phyloP scores from a whole-genome alignment of 345 rosid species.

The Rhodamnia argentea region DNA sequence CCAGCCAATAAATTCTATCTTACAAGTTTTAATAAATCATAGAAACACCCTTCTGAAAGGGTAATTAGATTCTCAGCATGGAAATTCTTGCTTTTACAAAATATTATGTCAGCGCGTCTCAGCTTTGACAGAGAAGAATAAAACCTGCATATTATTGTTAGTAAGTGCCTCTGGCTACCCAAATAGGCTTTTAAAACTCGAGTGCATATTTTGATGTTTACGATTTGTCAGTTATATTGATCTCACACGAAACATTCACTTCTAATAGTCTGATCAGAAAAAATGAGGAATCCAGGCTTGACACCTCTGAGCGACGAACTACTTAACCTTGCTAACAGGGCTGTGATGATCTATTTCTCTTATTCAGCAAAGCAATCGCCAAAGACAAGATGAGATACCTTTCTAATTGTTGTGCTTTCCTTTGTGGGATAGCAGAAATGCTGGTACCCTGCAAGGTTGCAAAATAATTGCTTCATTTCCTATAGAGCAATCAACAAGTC shows the following conservation, averaged over 20 bases:
- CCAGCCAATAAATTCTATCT: background rate
- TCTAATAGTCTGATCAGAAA: background rate
- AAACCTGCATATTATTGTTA: background rate
- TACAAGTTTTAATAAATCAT: background rate
- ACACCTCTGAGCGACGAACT: background rate
- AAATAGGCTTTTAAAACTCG: background rate
- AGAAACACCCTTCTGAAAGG: background rate
- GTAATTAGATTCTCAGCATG: background rate
- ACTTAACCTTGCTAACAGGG: background rate
- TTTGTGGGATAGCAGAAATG: slow-evolving; percentile 10
- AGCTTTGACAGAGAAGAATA: background rate
- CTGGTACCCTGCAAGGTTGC: slow-evolving; percentile 30
- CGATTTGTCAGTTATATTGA: background rate
- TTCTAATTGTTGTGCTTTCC: slow-evolving; percentile 20
- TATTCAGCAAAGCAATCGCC: background rate
- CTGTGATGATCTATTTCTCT: background rate
- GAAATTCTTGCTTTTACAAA: background rate
- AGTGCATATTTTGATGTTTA: background rate
- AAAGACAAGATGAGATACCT: slow-evolving; percentile 28
- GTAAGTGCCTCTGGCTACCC: background rate
- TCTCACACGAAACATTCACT: background rate
- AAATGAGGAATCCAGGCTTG: background rate
- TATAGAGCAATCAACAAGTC: background rate
- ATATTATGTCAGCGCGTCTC: background rate
- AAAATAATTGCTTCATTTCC: background rate